Conservation (phyloP, 148 eudicot species). For the Polygonum maritimum region DNA sequence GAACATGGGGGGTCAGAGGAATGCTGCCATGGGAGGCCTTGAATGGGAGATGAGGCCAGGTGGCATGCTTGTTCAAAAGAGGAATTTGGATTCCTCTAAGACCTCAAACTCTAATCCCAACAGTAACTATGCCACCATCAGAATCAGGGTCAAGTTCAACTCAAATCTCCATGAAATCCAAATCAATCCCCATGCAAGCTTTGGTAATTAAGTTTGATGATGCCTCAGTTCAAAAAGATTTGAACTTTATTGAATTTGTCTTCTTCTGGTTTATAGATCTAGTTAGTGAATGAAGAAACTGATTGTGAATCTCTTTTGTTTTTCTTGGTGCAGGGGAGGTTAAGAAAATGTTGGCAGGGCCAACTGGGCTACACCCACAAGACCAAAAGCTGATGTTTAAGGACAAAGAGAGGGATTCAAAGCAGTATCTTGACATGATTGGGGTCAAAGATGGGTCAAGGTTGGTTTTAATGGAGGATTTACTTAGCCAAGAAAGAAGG, state of each 20-base stretch:
- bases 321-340: slow-evolving; percentile 3
- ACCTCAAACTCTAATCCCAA: neutral
- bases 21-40: slow-evolving; percentile 7
- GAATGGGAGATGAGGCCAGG: slow-evolving; percentile 20
- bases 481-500: slow-evolving; percentile 35
- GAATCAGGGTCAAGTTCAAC: slow-evolving; percentile 3
- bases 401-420: slow-evolving; percentile 70
- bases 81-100: slow-evolving; percentile 9
- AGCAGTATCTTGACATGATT: slow-evolving; percentile 42
- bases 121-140: neutral
- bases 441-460: slow-evolving; percentile 78
- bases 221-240: neutral
- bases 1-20: neutral
- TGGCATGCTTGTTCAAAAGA: slow-evolving; percentile 16
- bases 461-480: slow-evolving; percentile 44
- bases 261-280: neutral
- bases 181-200: slow-evolving; percentile 12
- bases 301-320: neutral
- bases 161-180: slow-evolving; percentile 11
- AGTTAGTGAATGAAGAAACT: neutral
- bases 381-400: slow-evolving; percentile 67
- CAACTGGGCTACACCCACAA: slow-evolving; percentile 47
- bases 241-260: neutral
- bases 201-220: slow-evolving; percentile 4
- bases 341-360: slow-evolving; percentile 10